phyloP scores from a whole-genome alignment of 495 filamentous ascomycete species.

The Talaromyces adpressus region DNA sequence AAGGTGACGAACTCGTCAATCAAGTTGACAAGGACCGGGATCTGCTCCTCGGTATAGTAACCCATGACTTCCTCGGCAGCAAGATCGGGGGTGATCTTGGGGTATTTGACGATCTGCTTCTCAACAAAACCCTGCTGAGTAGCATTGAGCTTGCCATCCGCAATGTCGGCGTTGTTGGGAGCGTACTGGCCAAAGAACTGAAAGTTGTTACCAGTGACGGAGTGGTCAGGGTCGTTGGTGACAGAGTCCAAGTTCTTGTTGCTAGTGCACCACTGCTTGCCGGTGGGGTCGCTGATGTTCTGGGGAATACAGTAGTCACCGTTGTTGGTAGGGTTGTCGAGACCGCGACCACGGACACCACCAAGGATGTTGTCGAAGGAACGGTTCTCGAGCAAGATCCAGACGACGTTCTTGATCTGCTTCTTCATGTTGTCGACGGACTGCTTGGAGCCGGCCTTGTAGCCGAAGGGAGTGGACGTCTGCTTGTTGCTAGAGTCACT shows the following conservation, averaged over 20 bases:
- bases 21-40: constrained; percentile 38
- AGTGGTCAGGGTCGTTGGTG: constrained; percentile 43
- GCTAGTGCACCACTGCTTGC: constrained; percentile 30
- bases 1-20: constrained; percentile 46
- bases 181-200: constrained; percentile 40
- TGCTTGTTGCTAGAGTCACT: constrained; percentile 1
- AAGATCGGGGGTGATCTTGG: constrained; percentile 27
- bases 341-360: constrained; percentile 27
- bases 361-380: constrained; percentile 40
- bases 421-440: constrained; percentile 18
- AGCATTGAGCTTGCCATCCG: constrained; percentile 21
- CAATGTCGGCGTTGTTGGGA: constrained; percentile 33
- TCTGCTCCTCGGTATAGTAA: constrained; percentile 43
- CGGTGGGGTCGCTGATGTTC: constrained; percentile 31
- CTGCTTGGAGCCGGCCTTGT: constrained; percentile 12
- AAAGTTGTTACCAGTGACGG: constrained; percentile 43
- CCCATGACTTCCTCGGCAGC: constrained; percentile 39
- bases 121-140: constrained; percentile 41
- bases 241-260: constrained; percentile 37
- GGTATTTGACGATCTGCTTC: constrained; percentile 35
- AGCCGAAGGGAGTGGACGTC: constrained; percentile 7
- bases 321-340: constrained; percentile 39
- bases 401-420: constrained; percentile 42
- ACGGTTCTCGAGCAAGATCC: constrained; percentile 40
- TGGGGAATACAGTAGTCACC: constrained; percentile 37